Base-by-base conservation (phyloP, 164 flowering plant species). In the Piper betle region DNA sequence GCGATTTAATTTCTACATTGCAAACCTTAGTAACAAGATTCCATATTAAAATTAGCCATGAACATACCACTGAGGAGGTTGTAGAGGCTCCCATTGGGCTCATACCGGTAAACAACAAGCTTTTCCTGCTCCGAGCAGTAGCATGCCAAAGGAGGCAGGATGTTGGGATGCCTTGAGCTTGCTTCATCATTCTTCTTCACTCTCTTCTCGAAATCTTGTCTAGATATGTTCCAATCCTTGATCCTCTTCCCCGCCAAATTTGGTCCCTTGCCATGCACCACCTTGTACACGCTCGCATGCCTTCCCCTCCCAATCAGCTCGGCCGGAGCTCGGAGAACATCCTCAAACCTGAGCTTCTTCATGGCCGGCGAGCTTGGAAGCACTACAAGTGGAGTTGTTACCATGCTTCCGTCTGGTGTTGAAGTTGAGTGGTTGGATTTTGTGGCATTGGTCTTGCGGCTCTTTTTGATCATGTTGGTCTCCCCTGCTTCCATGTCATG, bases 281-380 rank as follows among this genome's bases (percentile, higher is more conserved):
- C 87, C 74, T 80, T 84, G 48, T 84, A 84, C 18, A 87, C 72
- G 62, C 79, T 87, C 6, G 84, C 80, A 60, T 80, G 64, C 59
- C 68, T 79, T 50, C 94, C 94, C 67, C 82, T 76, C 17, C 88
- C 88, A 2, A 82, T 69, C 74, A 84, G 67, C 76, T 84, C 88
- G 0, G 90, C 90, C 6, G 94, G 90, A 16, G 88, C 85, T 63
- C 62, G 68, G 48, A 87, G 85, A 72, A 84, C 56, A 41, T 87
- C 84, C 62, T 84, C 93, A 19, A 84, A 83, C 62, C 59, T 75
- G 68, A 84, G 46, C 9, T 71, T 81, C 52, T 76, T 81, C 60
- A 68, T 25, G 33, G 33, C 74, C 53, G 61, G 73, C n/a, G 80
- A 80, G 61, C 71, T 78, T 0, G 77, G 59, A 1, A 83, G 76